Evolutionary conservation across 2,329 filamentous ascomycete genomes (phyloP), one percentile per base, ranked within the genome.

Genomic region (Epichloe scottii): DNA sequence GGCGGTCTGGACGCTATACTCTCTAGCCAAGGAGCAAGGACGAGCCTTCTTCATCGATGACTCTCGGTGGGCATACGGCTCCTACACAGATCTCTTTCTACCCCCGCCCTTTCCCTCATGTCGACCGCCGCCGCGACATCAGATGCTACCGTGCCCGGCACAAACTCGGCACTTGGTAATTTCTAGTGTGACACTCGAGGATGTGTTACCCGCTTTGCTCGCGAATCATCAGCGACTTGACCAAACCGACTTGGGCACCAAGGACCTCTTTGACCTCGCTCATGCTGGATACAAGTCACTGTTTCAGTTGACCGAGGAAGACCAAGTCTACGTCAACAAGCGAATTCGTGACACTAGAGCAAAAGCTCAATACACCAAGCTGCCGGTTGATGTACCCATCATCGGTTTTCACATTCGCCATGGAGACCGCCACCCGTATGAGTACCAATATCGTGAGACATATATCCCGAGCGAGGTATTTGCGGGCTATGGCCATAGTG

Each of bases 41-140:
- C 75, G 88, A 23, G 74, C 81, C 1, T 94, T 95, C 66, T 94
- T 95, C 68, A 73, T 95, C 55, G 87, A 94, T 59, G 89, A 95
- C 66, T 81, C 84, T 6, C 76, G 84, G 57, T 95, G 89, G 84
- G 82, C 85, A 1, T 93, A 93, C 59, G 89, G 89, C 10, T 74
- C 76, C 48, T 95, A 87, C 61, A 76, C 75, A 0, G 75, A 79
- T 48, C 88, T 87, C 59, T 94, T 95, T 66, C 70, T 78, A 44
- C 68, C 79, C 3, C 84, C 84, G 1, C 83, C 86, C 0, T 58
- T 73, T 2, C 81, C 84, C 2, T 66, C 71, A 23, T 94, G 89
- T 63, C 74, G 77, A 7, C 80, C 84, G 17, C 87, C 89, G 12
- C 83, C 85, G n/a, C 71, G 77, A 26, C 79, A 86, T 51, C 80